Evolutionary conservation across 75 land plant genomes (phyloP), one percentile per base, ranked within the genome.

Genomic region (Picea sitchensis): DNA sequence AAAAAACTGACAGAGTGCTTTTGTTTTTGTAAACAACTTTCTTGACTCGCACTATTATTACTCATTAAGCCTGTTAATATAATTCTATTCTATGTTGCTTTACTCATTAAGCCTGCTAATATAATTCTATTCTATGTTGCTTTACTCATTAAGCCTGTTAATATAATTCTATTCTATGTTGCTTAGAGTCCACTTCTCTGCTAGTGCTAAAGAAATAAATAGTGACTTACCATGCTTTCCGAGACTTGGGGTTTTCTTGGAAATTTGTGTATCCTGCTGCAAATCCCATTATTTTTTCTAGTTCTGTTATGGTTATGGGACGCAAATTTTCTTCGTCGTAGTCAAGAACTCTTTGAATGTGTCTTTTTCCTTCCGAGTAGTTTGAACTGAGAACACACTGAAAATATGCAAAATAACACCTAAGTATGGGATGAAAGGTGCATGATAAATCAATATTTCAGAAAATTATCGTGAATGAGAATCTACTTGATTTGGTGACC

Each of bases 331-430:
- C 77, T 41, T 65, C 71, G 2, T 54, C 47, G 30, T 41, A 1
- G 14, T 79, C 44, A 32, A 82, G 23, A 36, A 82, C 84, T 38
- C 44, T 72, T 38, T 71, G 78, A 47, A 79, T 5, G 6, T 68
- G 51, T 15, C 38, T 59, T 36, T 41, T 57, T 20, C 81, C 65
- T 30, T 81, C 79, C 20, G 60, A 62, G 58, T 38, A 41, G 71
- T 83, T 83, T 58, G 62, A 58, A 47, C 74, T 63, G 47, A 84
- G 65, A 61, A 84, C 59, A 18, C 84, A 77, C 86, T 84, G 76
- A 77, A 31, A 47, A 44, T 17, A 78, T 58, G 81, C 56, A 78
- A 58, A 44, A 38, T 41, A 41, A 41, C 44, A 41, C 44, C 44
- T 41, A 41, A 41, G 44, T 41, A 41, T 41, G 44, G 44, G 5